Conservation (phyloP, 306 rosid genomes). For the Rosa persica region DNA sequence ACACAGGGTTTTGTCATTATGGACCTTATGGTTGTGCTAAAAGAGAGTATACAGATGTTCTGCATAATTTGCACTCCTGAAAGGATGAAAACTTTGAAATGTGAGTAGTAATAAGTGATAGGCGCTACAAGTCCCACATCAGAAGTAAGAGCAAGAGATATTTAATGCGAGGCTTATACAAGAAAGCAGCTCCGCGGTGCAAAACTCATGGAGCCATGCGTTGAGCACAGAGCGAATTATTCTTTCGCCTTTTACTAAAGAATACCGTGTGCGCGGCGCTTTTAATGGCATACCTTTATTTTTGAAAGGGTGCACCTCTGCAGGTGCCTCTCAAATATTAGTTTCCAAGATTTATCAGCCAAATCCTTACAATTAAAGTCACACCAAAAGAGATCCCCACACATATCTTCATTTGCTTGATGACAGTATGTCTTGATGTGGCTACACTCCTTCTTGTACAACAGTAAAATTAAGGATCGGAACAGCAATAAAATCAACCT, state of each 20-base stretch:
- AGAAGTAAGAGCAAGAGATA: not conserved
- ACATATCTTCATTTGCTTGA: too few species aligned
- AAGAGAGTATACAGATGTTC: not conserved
- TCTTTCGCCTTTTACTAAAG: slow-evolving; percentile 16
- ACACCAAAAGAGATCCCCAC: too few species aligned
- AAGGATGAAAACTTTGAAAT: not conserved
- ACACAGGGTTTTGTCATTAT: not conserved
- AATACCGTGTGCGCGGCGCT: not conserved
- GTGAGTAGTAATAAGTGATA: too few species aligned
- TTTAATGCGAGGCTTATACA: not conserved
- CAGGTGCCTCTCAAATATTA: not conserved
- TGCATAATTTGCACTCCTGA: not conserved
- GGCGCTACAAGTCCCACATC: not conserved
- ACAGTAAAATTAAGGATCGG: too few species aligned
- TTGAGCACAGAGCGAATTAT: slow-evolving; percentile 15
- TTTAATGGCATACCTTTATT: slow-evolving; percentile 31
- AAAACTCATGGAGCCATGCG: not conserved
- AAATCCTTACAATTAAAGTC: too few species aligned
- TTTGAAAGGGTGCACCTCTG: not conserved
- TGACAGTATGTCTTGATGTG: too few species aligned
- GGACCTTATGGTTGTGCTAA: too few species aligned
- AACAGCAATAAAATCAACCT: too few species aligned
- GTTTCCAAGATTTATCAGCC: too few species aligned
- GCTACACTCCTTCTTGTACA: too few species aligned
- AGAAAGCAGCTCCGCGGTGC: not conserved